Evolutionary conservation across 2,329 filamentous ascomycete species (phyloP), one percentile per base, ranked within the genome.

Genomic region (Tetracladium maxilliforme): DNA sequence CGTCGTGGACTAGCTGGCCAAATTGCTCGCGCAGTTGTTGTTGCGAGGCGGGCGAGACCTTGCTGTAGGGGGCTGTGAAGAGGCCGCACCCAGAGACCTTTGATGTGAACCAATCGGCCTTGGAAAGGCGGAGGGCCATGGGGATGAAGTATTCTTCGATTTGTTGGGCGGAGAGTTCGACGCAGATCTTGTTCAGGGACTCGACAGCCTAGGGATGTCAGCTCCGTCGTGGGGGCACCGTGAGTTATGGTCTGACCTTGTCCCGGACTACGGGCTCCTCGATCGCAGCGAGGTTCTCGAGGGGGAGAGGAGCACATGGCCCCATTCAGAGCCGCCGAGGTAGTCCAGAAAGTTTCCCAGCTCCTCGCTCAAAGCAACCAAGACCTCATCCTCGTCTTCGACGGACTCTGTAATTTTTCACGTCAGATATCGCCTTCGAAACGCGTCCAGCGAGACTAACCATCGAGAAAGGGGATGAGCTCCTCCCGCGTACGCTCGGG

Each of bases 41-140:
- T 58, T 98, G 90, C 38, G 86, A 72, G n/a, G 74, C 66, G 25
- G 77, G 68, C 28, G 83, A 78, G 31, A 90, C 83, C 62, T 92
- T 92, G 44, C 75, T 78, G 63, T 98, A 98, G 36, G 90, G 87
- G 24, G 75, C 71, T 49, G 81, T 90, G 61, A 87, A 98, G 34
- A 98, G 77, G 34, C 90, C 90, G 37, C 87, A 93, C 34, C 87
- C 90, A 16, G 90, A 98, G 37, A 98, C 90, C 61, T 95, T 98
- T 37, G 90, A 95, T 30, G 90, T 98, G 56, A 98, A 98, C 90
- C 90, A 98, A 58, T 98, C 90, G 56, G 90, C 90, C 68, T 95
- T 98, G 37, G 90, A 92, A 33, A 98, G 80, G 48, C 90, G 83
- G 46, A 92, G 71, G 31, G 86, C 86, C 46, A 98, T 76, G 33